These are phyloP conservation scores for Aureobasidium namibiae DNA, from an alignment of 2,329 filamentous ascomycete genomes.

Conservation along the genomic window DNA sequence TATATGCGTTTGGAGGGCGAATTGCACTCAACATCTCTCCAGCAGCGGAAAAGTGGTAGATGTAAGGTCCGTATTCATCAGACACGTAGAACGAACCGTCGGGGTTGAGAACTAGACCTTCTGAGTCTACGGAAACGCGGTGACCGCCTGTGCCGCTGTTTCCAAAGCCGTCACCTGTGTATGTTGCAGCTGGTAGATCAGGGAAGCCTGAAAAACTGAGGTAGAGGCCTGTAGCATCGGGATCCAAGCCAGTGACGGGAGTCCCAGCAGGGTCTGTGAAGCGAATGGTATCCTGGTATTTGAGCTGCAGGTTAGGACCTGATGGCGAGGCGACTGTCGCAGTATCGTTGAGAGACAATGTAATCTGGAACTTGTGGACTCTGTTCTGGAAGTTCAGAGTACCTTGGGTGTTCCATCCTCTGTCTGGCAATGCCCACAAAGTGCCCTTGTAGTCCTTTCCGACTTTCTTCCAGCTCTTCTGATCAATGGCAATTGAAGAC, in stretches of 20 bases:
- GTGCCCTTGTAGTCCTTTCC: slow-evolving; percentile 49
- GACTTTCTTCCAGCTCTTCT: slow-evolving; percentile 49
- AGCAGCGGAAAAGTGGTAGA: slow-evolving; percentile 54
- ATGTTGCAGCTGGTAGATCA: slow-evolving; percentile 54
- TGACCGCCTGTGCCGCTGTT: slow-evolving; percentile 50
- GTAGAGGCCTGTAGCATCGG: slow-evolving; percentile 43
- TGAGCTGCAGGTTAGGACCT: slow-evolving; percentile 52
- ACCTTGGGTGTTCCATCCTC: slow-evolving; percentile 67
- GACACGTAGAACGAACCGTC: slow-evolving; percentile 60
- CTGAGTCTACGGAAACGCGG: slow-evolving; percentile 54
- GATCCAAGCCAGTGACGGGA: slow-evolving; percentile 57
- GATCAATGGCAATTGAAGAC: slow-evolving; percentile 56
- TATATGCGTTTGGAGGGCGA: slow-evolving; percentile 54
- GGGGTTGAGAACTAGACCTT: slow-evolving; percentile 54
- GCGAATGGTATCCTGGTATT: slow-evolving; percentile 57
- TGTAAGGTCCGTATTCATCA: slow-evolving; percentile 63
- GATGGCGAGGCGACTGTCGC: slow-evolving; percentile 48
- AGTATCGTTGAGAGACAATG: slow-evolving; percentile 44
- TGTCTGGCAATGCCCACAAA: slow-evolving; percentile 57
- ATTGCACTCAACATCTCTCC: slow-evolving; percentile 58
- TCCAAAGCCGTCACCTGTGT: slow-evolving; percentile 60
- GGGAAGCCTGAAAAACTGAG: slow-evolving; percentile 52
- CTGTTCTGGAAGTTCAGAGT: slow-evolving; percentile 60
- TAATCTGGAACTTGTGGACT: slow-evolving; percentile 59
- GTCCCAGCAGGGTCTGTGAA: slow-evolving; percentile 55